Evolutionary conservation across 768 basidiomycete genomes (phyloP), one percentile per base, ranked within the genome.

Genomic region (Panaeolus papilionaceus): DNA sequence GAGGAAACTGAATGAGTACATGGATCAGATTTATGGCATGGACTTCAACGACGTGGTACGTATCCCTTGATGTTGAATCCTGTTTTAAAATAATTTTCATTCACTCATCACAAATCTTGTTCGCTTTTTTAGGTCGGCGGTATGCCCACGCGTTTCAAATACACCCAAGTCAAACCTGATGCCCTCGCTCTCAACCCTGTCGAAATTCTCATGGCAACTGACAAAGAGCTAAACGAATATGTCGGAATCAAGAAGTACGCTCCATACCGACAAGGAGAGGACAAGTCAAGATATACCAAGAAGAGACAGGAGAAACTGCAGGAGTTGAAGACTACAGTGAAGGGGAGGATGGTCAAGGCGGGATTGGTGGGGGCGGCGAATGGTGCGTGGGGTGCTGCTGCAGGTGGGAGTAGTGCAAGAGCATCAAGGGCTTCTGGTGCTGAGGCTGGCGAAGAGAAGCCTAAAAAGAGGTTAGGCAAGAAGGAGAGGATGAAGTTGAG

Each of bases 1-100:
- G 78, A 82, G 85, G 63, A 91, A 91, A 73, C 77, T 96, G 67
- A 89, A 96, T 64, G 84, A 94, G 74, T 94, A 96, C 73, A 92
- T 98, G 92, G 92, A 95, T 68, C 93, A 95, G 76, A 83, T 99
- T 47, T 92, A 96, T 75, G 90, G 85, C 40, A 83, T 99, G 18
- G 97, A 98, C 68, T 97, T 98, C 81, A 98, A 98, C 77, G 96
- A 97, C 73, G 87, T 98, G 83, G 96, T 96, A 68, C 73, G 90
- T 83, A 44, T 62, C 44, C 54, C 39, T 33, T 63, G 14, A 64
- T 14, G 5, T 61, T 64, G 10, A 51, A 39, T 42, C 16, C 66
- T 51, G 20, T 33, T 6, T 8, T 5, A 16, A n/a, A 37, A 64
- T 64, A 62, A 26, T 37, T 38, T 47, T 66, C 54, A 66, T 67